Base-by-base conservation (phyloP, 257 asterid species). In the Solanum lignicaule region DNA sequence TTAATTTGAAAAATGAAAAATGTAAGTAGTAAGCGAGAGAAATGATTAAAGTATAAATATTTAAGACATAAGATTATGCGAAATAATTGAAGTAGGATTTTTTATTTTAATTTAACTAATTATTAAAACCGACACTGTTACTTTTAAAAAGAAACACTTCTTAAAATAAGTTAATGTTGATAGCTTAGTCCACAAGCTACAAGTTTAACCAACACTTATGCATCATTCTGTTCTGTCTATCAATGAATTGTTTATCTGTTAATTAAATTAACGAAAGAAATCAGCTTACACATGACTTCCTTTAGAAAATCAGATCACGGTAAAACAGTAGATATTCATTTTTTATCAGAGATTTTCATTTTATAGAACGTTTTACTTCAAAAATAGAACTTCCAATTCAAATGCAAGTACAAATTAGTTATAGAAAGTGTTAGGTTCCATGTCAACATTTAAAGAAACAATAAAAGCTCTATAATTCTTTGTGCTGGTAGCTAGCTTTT, bases 271-370 rank as follows among this genome's bases (percentile, higher is more conserved):
- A 73, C 4, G 12, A 33, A 32, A 41, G 41, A 16, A 31, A 71
- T 32, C 9, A 32, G 2, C 16, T 9, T 73, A 73, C 13, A 33
- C 15, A 5, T 72, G 43, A 32, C 41, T 33, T 31, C 78, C 3
- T 71, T 71, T 1, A 31, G 29, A 6, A 1, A 31, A 66, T 25
- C 33, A 66, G 2, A 1, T 1, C 18, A 7, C 1, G 18, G 14
- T 31, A 3, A 20, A 15, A 0, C 16, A 10, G 2, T 16, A 15
- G 6, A 2, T 33, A 73, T 4, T 33, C 0, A 2, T 18, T 20
- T 9, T 35, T 35, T 18, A 32, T 73, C 0, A 16, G 3, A 27
- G 0, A 7, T 72, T 16, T 72, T 0, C 5, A 11, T 12, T 43
- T 43, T 43, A 43, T 43, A 12, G 1, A 43, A 43, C 52, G 2